phyloP scores from a whole-genome alignment of 75 land plant species.

The Ceratopteris richardii region DNA sequence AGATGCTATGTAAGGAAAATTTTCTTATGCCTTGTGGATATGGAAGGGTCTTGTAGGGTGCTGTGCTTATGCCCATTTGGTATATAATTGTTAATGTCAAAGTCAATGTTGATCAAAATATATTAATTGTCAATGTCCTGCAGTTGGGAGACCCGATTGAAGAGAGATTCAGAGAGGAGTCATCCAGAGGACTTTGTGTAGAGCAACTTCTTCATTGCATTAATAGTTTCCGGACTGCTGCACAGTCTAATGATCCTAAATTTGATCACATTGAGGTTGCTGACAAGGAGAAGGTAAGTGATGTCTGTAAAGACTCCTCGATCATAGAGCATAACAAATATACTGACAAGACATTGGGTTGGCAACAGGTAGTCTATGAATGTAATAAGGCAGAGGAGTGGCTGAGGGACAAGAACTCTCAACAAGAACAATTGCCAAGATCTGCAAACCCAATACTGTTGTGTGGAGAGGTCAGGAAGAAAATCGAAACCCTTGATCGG shows the following conservation, averaged over 20 bases:
- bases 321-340: no score
- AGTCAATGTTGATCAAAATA: background rate
- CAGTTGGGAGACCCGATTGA: constrained; percentile 89
- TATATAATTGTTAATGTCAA: background rate
- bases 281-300: constrained; percentile 43
- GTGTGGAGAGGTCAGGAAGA: constrained; percentile 58
- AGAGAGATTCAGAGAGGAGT: constrained; percentile 45
- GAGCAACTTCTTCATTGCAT: constrained; percentile 48
- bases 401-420: constrained; percentile 67
- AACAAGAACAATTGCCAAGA: constrained; percentile 66
- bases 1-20: no score
- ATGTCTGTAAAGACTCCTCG: no score
- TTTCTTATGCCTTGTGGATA: no score
- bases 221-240: constrained; percentile 79
- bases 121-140: background rate
- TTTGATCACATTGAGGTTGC: constrained; percentile 43
- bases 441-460: constrained; percentile 58
- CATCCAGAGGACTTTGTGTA: constrained; percentile 19
- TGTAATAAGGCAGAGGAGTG: constrained; percentile 77
- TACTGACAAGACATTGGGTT: no score
- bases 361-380: constrained; percentile 69
- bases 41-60: no score
- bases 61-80: background rate
- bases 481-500: constrained; percentile 78
- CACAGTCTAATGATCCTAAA: constrained; percentile 38